These are phyloP conservation scores for Neopestalotiopsis sp. DNA, from an alignment of 2,329 filamentous ascomycete genomes.

Conservation along the genomic window DNA sequence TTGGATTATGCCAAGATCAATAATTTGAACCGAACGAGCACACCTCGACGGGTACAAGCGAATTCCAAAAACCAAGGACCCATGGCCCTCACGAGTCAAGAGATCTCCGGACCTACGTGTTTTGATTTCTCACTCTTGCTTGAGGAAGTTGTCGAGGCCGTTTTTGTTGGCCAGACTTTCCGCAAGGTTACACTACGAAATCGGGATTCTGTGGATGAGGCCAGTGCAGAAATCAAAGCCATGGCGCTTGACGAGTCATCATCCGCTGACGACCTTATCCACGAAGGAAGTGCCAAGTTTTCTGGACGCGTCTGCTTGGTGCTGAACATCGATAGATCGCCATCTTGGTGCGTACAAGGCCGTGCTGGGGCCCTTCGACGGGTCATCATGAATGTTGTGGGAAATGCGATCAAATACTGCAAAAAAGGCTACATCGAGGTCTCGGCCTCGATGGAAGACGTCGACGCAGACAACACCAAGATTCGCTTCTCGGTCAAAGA, in stretches of 20 bases:
- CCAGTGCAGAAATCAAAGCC: constrained; percentile 54
- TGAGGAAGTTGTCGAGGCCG: constrained; percentile 54
- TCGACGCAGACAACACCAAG: constrained; percentile 41
- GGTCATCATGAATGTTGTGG: constrained; percentile 68
- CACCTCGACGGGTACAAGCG: neutral
- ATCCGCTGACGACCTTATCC: constrained; percentile 14
- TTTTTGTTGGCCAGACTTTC: constrained; percentile 51
- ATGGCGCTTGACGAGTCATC: neutral
- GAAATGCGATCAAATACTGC: constrained; percentile 69
- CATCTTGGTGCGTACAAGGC: constrained; percentile 57
- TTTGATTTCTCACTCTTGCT: constrained; percentile 46
- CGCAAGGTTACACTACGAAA: neutral
- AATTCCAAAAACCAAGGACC: constrained; percentile 12
- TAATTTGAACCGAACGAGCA: constrained; percentile 21
- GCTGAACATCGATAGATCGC: constrained; percentile 53
- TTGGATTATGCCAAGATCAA: constrained; percentile 63
- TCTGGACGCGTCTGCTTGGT: constrained; percentile 46
- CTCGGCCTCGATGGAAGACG: constrained; percentile 33
- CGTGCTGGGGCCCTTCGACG: constrained; percentile 58
- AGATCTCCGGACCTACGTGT: constrained; percentile 29
- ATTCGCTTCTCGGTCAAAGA: constrained; percentile 63
- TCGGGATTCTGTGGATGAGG: constrained; percentile 19
- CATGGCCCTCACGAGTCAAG: constrained; percentile 21
- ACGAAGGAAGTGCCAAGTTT: constrained; percentile 32
- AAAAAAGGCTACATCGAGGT: constrained; percentile 36